phyloP scores from a whole-genome alignment of 768 basidiomycete species.

The Paxillus involutus region DNA sequence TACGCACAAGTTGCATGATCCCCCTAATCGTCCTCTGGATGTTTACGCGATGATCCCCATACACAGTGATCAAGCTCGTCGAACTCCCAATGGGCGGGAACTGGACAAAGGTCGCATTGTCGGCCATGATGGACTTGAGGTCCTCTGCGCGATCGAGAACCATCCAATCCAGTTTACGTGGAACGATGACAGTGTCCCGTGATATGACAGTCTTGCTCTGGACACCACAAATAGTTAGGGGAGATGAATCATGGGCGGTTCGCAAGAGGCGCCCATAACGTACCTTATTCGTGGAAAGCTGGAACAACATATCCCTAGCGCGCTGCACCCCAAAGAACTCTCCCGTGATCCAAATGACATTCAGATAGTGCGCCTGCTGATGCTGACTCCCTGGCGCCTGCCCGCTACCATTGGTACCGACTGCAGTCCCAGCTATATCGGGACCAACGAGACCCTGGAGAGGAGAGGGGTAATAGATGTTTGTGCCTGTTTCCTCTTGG shows the following conservation, averaged over 20 bases:
- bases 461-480: conserved; percentile 92
- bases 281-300: conserved; percentile 86
- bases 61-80: conserved; percentile 90
- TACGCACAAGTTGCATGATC: conserved; percentile 89
- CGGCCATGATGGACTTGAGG: conserved; percentile 87
- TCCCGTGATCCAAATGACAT: conserved; percentile 94
- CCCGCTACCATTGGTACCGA: conserved; percentile 33
- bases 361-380: conserved; percentile 55
- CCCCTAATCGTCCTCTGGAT: conserved; percentile 92
- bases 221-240: not conserved
- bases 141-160: conserved; percentile 95
- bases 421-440: conserved; percentile 45
- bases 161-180: conserved; percentile 98
- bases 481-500: conserved; percentile 96
- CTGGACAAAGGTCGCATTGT: conserved; percentile 95
- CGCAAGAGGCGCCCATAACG: not conserved
- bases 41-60: conserved; percentile 90
- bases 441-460: conserved; percentile 82
- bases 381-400: conserved; percentile 21
- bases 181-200: conserved; percentile 89
- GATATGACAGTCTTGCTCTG: conserved; percentile 91
- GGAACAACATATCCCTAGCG: conserved; percentile 92
- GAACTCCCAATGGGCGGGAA: conserved; percentile 92
- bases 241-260: not conserved
- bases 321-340: conserved; percentile 96